Evolutionary conservation across 306 rosid species (phyloP), one percentile per base, ranked within the genome.

Genomic region (Cercis canadensis): DNA sequence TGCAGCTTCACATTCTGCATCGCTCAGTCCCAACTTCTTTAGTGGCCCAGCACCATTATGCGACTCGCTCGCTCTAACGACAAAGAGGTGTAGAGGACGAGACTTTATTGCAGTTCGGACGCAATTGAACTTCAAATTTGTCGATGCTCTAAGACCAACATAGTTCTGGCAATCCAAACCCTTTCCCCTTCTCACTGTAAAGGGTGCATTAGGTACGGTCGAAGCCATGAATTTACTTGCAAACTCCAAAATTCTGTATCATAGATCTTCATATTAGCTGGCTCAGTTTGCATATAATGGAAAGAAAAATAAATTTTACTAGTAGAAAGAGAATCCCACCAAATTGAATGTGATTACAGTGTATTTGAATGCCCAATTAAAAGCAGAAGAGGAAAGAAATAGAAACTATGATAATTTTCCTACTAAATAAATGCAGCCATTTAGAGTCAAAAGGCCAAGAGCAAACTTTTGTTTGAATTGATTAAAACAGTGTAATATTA

Each of bases 1-100:
- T 14, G 92, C 89, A n/a, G 98, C 98, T 61, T 94, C 97, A 19
- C 91, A 90, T 13, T 94, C 90, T 0, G 89, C 87, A 34, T 94
- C 95, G 61, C 82, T 83, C 62, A 80, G 36, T 15, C 87, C 81
- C 19, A 82, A 33, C 75, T 85, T 87, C 71, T 74, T 60, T 15
- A 45, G 4, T 1, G 75, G 76, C 10, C 71, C 84, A 8, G 69
- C 73, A 10, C 59, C 87, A 16, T 81, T 78, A 0, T 65, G 62
- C 32, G 32, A 40, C 32, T 77, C 62, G 64, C 74, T 72, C 1
- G 94, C 94, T 84, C 94, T 82, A 0, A 86, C 87, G 8, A 70
- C 67, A 36, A 90, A 70, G 51, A 70, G 81, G 21, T 72, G 71
- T 0, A 65, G 62, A 13, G 66, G 78, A 7, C 68, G 86, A 39